Base-by-base conservation (phyloP, 805 yeast species). In the Hanseniaspora occidentalis region DNA sequence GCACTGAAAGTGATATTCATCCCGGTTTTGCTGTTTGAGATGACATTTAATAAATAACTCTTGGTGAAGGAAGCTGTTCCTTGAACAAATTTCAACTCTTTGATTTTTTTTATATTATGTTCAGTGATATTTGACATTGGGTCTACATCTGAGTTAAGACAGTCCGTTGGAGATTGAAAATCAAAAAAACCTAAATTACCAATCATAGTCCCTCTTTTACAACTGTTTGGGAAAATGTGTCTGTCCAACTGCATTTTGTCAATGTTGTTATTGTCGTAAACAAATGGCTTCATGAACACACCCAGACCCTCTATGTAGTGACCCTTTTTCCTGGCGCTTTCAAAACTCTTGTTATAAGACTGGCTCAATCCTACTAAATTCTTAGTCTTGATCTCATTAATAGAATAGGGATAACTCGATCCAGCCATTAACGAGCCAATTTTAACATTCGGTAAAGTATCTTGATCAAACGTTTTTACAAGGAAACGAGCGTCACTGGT, bases 391-490 rank as follows among this genome's bases (percentile, higher is more conserved):
- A 38, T 39, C 19, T 36, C 38, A 21, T 49, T 41, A 10, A 54
- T 50, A 22, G 38, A 39, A 38, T 46, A 50, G 9, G 52, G 45
- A 43, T 50, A 52, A 43, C 49, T 53, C 11, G 45, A 37, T 3
- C 58, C 59, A 27, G 53, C 58, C 16, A 54, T 54, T 29, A 50
- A 47, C 8, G 52, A 21, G 20, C 59, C 59, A 44, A 42, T 52
- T 36, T 47, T 46, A 41, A 47, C 51, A 11, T n/a, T n/a, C n/a
- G n/a, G n/a, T n/a, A n/a, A n/a, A n/a, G n/a, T n/a, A n/a, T n/a
- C n/a, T n/a, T n/a, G n/a, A n/a, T n/a, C n/a, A n/a, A n/a, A n/a
- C n/a, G 13, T 25, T 25, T 25, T 25, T 4, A 5, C 29, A 25
- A 25, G n/a, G 9, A 25, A 25, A 27, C 57, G 41, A 6, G 48